Evolutionary conservation across 352 stramenopile species (phyloP).

Genomic region (Phytophthora vignae): DNA sequence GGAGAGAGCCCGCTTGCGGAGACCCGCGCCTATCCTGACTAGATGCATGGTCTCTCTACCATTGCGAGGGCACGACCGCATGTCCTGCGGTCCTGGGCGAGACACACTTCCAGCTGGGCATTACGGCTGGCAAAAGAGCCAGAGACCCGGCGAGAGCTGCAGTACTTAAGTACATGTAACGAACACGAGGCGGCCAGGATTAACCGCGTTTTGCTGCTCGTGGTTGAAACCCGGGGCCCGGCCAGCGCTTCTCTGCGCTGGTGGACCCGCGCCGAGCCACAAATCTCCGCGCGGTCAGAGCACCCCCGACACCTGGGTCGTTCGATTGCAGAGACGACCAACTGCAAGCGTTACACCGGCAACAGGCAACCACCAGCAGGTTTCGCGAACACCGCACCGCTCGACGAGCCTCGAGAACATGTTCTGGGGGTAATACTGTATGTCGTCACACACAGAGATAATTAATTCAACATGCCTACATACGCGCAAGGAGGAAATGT

Average conservation of each 20-base stretch:
- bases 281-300: constrained; percentile 29
- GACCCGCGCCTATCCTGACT: neutral
- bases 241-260: constrained; percentile 26
- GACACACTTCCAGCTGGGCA: constrained; percentile 30
- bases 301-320: constrained; percentile 16
- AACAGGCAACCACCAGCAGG: constrained; percentile 16
- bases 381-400: constrained; percentile 9
- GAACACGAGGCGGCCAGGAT: constrained; percentile 11
- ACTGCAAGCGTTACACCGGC: constrained; percentile 25
- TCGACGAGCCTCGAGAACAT: neutral
- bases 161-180: neutral
- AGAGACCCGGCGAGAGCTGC: constrained; percentile 8
- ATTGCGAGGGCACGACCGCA: constrained; percentile 30
- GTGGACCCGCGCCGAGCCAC: constrained; percentile 3
- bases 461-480: no score
- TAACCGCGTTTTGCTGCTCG: constrained; percentile 32
- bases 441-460: neutral
- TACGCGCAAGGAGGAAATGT: no score
- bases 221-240: neutral
- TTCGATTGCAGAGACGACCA: constrained; percentile 26
- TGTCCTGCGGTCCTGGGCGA: neutral
- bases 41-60: constrained; percentile 29
- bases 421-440: neutral
- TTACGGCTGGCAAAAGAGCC: constrained; percentile 21
- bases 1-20: constrained; percentile 11